phyloP scores from a whole-genome alignment of 495 filamentous ascomycete species.

The Trichoderma asperelloides region DNA sequence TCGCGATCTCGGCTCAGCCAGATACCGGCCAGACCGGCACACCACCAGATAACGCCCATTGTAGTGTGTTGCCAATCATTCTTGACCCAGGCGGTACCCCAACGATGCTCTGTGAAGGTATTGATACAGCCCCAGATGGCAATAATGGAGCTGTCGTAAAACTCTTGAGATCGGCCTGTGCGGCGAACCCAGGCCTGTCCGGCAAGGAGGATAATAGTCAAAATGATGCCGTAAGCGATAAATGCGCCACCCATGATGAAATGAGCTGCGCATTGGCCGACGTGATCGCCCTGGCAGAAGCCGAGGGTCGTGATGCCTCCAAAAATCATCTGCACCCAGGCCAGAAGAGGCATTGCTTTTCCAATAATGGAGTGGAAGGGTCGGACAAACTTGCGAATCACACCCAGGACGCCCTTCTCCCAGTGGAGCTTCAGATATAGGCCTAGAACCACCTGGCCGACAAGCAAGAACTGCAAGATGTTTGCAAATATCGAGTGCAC shows the following conservation, averaged over 20 bases:
- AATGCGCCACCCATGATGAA: constrained; percentile 99
- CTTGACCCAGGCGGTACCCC: constrained; percentile 82
- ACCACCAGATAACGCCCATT: constrained; percentile 98
- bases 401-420: constrained; percentile 69
- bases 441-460: constrained; percentile 69
- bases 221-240: constrained; percentile 82
- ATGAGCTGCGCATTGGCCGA: constrained; percentile 90
- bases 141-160: constrained; percentile 90
- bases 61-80: constrained; percentile 96
- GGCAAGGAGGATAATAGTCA: constrained; percentile 79
- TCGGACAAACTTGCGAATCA: constrained; percentile 64
- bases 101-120: constrained; percentile 95
- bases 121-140: constrained; percentile 93
- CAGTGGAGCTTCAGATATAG: constrained; percentile 86
- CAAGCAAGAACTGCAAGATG: constrained; percentile 66
- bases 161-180: constrained; percentile 87
- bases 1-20: constrained; percentile 81
- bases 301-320: constrained; percentile 88
- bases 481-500: constrained; percentile 76
- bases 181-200: constrained; percentile 81
- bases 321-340: constrained; percentile 95
- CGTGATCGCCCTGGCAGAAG: constrained; percentile 87
- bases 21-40: constrained; percentile 79
- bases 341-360: constrained; percentile 74
- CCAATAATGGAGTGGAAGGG: constrained; percentile 71